Conservation (phyloP, 257 asterid species). For the Lycium barbarum region DNA sequence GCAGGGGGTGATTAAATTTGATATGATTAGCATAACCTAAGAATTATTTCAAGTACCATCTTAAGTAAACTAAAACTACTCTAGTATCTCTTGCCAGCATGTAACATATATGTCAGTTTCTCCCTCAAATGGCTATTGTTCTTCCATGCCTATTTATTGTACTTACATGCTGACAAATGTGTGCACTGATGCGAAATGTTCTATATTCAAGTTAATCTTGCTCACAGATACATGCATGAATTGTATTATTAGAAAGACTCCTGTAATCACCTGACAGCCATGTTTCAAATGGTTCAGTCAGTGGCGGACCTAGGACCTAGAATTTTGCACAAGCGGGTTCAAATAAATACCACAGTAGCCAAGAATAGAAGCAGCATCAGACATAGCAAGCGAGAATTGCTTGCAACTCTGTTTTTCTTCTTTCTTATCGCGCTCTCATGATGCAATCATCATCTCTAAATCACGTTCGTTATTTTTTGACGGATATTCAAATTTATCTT, state of each 20-base stretch:
- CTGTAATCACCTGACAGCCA: not conserved
- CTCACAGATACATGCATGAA: not conserved
- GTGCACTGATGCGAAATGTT: conserved; percentile 16
- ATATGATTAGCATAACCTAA: conserved; percentile 8
- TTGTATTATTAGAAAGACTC: conserved; percentile 14
- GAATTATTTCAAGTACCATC: not conserved
- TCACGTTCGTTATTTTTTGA: not conserved
- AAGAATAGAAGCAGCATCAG: conserved; percentile 11
- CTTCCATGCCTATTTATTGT: not conserved
- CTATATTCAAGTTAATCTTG: conserved; percentile 8
- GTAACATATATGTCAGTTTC: not conserved
- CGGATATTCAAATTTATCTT: conserved; percentile 6
- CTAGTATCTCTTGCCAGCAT: not conserved
- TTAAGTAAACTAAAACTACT: not conserved
- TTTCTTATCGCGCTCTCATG: not conserved
- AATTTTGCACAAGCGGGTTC: not conserved
- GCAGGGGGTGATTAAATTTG: conserved; percentile 15
- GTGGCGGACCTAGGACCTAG: not conserved
- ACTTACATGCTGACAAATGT: conserved; percentile 4
- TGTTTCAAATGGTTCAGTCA: conserved; percentile 12
- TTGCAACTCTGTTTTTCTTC: not conserved
- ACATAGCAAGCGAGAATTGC: not conserved
- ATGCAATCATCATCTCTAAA: not conserved
- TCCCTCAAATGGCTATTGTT: not conserved
- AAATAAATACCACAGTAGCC: not conserved